Base-by-base conservation (phyloP, 1,284 basidiomycete genomes). In the Tilletia indica region DNA sequence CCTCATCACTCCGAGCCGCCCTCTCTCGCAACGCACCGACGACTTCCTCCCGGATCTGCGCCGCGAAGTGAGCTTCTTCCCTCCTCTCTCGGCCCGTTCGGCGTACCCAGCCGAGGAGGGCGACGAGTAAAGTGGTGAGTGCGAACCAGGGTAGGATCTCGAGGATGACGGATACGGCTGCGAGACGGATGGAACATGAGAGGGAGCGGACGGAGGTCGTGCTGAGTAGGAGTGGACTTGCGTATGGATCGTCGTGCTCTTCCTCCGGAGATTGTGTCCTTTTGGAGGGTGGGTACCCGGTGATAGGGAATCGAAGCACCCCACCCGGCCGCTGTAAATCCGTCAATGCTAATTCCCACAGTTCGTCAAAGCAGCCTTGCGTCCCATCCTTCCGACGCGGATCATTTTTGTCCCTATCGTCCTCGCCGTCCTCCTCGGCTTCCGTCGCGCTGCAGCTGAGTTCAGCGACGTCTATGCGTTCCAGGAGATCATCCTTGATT, bases 31-130 rank as follows among this genome's bases (percentile, higher is more conserved):
- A 31, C n/a, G 66, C 21, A 6, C 34, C n/a, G 42, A 67, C 8
- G 14, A 64, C 61, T 21, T 64, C 61, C 61, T n/a, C 72, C 61
- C 25, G 64, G 11, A 54, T 47, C n/a, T 19, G 49, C 45, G 11
- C 68, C 61, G 49, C 67, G 19, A 64, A 45, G 16, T 11, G 54
- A 19, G 56, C 72, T 69, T 58, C 72, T 48, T 70, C 72, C 69
- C 39, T 48, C 36, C 63, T 36, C 68, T 56, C 51, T 21, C 14
- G 11, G 16, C 31, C 34, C n/a, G 36, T 39, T n/a, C 49, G 39
- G 14, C 34, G 16, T 9, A 8, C 11, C 3, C 31, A 38, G 31
- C 36, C 21, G 1, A 64, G 36, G 36, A 64, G 34, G 61, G 19
- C 12, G 4, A 64, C 11, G 16, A 64, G 36, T 16, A 19, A 34